Base-by-base conservation (phyloP, 345 rosid species). In the Populus deltoides region DNA sequence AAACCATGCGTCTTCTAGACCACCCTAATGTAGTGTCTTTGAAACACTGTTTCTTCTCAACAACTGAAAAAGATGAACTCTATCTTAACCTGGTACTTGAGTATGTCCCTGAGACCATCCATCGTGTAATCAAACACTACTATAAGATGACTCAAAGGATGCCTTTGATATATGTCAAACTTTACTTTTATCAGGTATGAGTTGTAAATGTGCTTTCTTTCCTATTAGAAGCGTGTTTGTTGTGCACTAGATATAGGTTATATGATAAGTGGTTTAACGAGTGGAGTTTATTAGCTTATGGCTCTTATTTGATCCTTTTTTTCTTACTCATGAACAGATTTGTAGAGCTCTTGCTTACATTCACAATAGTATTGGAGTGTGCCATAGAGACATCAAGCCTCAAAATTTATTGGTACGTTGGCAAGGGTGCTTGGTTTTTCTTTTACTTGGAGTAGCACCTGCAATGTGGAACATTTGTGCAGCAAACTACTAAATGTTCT, bases 331-430 rank as follows among this genome's bases (percentile, higher is more conserved):
- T 68, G 10, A 79, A 77, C 89, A 96, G 97, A 96, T 96, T 61
- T 96, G 93, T 78, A 85, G 99, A 79, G 93, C 99, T 5, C 92
- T 96, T 75, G 89, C 94, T 68, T 96, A 94, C 85, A 92, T 94
- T 79, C 98, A 96, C 82, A 87, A 88, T 66, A 85, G 89, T 65
- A 88, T 92, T 31, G 97, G 97, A 79, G 97, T 94, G 68, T 96
- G 98, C 87, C 98, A 96, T 84, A 89, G 99, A 83, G 99, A 96
- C 87, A 92, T 96, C 79, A 93, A 96, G 85, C 99, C 99, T 66
- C 99, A 93, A 84, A 96, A 96, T 86, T 88, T 96, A 73, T 86
- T 96, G 97, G 99, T 97, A 85, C 59, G 89, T 77, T 66, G 10
- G 5, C 8, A 24, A 47, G 55, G 45, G 13, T 38, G 59, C 18